Evolutionary conservation across 345 rosid species (phyloP), one percentile per base, ranked within the genome.

Genomic region (Gossypium mustelinum): DNA sequence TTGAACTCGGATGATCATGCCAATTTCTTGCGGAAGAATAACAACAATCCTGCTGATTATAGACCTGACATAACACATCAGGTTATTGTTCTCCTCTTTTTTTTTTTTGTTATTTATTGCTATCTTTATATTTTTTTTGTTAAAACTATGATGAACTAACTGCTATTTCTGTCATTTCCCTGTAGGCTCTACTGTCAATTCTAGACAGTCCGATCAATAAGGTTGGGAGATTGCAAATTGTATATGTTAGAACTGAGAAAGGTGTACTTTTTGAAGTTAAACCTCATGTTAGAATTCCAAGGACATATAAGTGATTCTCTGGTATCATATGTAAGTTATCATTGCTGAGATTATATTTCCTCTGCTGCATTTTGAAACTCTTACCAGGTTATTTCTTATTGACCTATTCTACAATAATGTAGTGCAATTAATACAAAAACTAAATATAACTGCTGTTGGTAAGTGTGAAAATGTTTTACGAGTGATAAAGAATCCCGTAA

Each of bases 371-470:
- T 57, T 27, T 67, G 60, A 68, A 25, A 65, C 27, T 64, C 12
- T 55, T 58, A 20, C 18, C 7, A 1, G 11, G 47, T 66, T n/a
- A 63, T 61, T 73, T 66, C 67, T 69, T 75, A 77, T 55, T 14
- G 3, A 57, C 60, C 60, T 29, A 14, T 68, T 50, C 66, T 50
- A 69, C 57, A 57, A 25, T 78, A 54, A 77, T 85, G 78, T 86
- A 93, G 98, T 91, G 87, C 97, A 93, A 82, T 82, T 94, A 82
- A 85, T 94, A 59, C 98, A 93, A 73, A 91, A 93, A 75, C 84
- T 91, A 9, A 91, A 89, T 75, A 89, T 94, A 82, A 83, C 84
- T n/a, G 99, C 94, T 48, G 81, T 72, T 73, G 97, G 94, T 16
- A 88, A 83, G 70, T 89, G 92, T 29, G 98, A 91, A 86, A 94